Percentiles rank a stretch among this genome's conserved stretches.
Conservation (phyloP, 768 basidiomycete species). For the Auricularia sp. region DNA sequence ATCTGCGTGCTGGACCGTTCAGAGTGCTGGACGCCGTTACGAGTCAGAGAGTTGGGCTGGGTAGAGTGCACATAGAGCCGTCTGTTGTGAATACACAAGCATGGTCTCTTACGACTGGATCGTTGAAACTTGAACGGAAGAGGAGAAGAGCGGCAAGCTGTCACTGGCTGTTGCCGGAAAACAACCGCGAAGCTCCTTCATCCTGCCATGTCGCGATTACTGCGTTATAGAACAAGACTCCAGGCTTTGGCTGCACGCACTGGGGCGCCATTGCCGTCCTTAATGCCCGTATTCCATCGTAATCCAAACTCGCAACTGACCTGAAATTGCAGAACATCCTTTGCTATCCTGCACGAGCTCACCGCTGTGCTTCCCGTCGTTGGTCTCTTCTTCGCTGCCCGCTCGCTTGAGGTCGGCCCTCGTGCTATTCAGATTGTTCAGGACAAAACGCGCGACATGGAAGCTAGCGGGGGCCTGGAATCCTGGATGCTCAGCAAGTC, state of each 20-base stretch:
- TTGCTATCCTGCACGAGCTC: constrained; percentile 75
- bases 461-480: neutral
- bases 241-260: constrained; percentile 55
- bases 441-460: constrained; percentile 5
- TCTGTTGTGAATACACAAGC: no score
- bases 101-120: no score
- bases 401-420: constrained; percentile 60
- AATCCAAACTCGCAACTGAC: neutral
- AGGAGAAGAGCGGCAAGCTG: no score
- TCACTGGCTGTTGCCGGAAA: no score
- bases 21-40: neutral
- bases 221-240: constrained; percentile 45
- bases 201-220: constrained; percentile 1
- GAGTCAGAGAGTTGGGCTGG: neutral
- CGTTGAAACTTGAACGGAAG: no score
- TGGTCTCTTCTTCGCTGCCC: constrained; percentile 61
- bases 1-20: neutral
- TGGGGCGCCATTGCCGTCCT: constrained; percentile 65
- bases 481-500: constrained; percentile 36
- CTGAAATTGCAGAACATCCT: constrained; percentile 37
- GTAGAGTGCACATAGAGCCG: no score
- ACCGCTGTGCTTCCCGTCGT: constrained; percentile 73
- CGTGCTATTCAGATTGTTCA: constrained; percentile 39
- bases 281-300: constrained; percentile 24
- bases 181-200: no score